These are phyloP conservation scores for Nothophytophthora sp. DNA, from an alignment of 352 stramenopile genomes.

Conservation along the genomic window DNA sequence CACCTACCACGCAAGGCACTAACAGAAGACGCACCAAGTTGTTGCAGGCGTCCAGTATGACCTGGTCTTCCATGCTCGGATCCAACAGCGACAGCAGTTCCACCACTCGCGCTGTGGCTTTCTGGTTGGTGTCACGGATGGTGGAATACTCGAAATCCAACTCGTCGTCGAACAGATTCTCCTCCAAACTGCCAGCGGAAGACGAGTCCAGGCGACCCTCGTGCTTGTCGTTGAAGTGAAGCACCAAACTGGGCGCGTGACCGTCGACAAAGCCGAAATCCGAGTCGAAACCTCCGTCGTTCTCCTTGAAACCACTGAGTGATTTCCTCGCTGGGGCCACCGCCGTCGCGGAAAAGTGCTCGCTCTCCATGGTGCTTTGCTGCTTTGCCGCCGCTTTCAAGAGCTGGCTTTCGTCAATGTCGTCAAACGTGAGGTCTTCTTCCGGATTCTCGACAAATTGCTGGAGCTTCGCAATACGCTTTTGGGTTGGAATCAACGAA, in stretches of 20 bases:
- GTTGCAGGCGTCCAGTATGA: slow-evolving; percentile 81
- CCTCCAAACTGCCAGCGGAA: slow-evolving; percentile 38
- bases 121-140: slow-evolving; percentile 72
- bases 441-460: slow-evolving; percentile 76
- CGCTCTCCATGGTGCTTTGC: slow-evolving; percentile 17
- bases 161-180: slow-evolving; percentile 82
- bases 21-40: slow-evolving; percentile 44
- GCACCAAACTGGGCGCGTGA: slow-evolving; percentile 15
- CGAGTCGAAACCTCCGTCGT: slow-evolving; percentile 19
- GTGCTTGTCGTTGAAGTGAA: slow-evolving; percentile 17
- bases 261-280: slow-evolving; percentile 26
- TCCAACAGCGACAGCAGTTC: slow-evolving; percentile 78
- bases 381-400: slow-evolving; percentile 46
- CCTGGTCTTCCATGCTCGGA: slow-evolving; percentile 85
- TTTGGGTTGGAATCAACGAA: slow-evolving; percentile 62
- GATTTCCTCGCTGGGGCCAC: slow-evolving; percentile 15
- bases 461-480: slow-evolving; percentile 65
- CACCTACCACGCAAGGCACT: background rate
- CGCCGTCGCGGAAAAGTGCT: slow-evolving; percentile 8
- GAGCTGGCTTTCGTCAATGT: slow-evolving; percentile 71
- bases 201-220: slow-evolving; percentile 20
- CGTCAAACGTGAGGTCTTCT: slow-evolving; percentile 60
- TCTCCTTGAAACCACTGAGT: slow-evolving; percentile 29
- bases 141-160: slow-evolving; percentile 82
- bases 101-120: slow-evolving; percentile 72